Conservation (phyloP, 768 basidiomycete species). For the Pleurotus salmoneostramineus region DNA sequence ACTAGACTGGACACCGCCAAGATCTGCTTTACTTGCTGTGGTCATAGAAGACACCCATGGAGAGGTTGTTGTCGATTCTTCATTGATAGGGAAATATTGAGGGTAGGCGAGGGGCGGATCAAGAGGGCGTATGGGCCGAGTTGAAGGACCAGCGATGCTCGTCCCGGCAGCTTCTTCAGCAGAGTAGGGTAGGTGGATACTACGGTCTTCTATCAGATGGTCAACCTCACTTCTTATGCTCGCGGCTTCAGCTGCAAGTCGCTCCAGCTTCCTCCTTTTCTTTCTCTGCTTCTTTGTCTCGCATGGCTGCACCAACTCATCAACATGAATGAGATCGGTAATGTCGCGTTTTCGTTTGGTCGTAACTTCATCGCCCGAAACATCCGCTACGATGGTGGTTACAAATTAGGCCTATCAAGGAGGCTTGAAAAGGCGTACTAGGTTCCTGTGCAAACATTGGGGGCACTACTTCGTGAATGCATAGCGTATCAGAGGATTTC, state of each 20-base stretch:
- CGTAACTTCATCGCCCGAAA: too few species aligned
- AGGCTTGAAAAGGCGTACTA: not conserved
- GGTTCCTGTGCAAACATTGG: too few species aligned
- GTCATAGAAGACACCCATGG: constrained; percentile 42
- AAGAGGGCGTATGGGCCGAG: not conserved
- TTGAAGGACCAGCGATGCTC: constrained; percentile 9
- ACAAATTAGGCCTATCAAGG: not conserved
- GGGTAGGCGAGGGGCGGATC: constrained; percentile 11
- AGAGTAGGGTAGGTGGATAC: not conserved
- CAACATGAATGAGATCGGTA: not conserved
- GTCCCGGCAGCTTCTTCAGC: not conserved
- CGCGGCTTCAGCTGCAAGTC: constrained; percentile 23
- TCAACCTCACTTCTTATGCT: constrained; percentile 7
- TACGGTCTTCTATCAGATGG: constrained; percentile 1
- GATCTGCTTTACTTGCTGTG: constrained; percentile 17
- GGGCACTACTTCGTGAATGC: too few species aligned
- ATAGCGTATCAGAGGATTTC: too few species aligned
- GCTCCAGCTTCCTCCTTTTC: constrained; percentile 31
- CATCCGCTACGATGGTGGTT: not conserved
- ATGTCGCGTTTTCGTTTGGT: not conserved
- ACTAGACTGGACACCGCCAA: constrained; percentile 1
- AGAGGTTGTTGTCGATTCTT: constrained; percentile 13
- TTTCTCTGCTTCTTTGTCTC: constrained; percentile 38
- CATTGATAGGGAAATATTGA: constrained; percentile 3
- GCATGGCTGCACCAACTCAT: not conserved